A percentile compares a stretch with the other conserved stretches of the same genome.
These are phyloP conservation scores for Raddia distichophylla DNA, from an alignment of 176 grass and related monocot genomes.

Conservation along the genomic window DNA sequence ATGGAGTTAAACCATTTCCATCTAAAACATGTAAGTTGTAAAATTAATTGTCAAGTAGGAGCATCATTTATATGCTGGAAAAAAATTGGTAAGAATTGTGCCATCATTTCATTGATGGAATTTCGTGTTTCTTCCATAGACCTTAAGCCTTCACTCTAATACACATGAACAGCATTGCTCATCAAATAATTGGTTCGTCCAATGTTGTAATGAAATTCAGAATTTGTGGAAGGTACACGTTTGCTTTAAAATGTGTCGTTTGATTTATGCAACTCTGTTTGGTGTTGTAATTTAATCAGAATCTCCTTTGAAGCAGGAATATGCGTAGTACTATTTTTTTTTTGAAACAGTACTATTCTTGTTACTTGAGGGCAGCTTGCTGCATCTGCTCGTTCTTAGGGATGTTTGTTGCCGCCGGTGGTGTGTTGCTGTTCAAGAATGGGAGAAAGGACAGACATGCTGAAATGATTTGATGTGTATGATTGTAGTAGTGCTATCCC, in stretches of 20 bases:
- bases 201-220: neutral
- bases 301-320: neutral
- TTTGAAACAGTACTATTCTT: neutral
- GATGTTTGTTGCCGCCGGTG: neutral
- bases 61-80: neutral
- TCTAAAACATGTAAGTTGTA: slow-evolving; percentile 87
- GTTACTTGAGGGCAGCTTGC: neutral
- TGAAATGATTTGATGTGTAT: neutral
- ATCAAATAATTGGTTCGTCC: neutral
- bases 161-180: neutral
- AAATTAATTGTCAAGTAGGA: slow-evolving; percentile 24
- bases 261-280: neutral
- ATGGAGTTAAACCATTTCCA: slow-evolving; percentile 66
- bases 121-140: no score
- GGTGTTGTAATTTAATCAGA: neutral
- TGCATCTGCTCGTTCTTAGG: neutral
- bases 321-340: neutral
- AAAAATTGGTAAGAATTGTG: neutral
- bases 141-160: neutral
- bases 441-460: neutral
- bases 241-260: neutral
- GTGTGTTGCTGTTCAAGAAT: neutral
- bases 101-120: neutral
- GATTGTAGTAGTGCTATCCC: neutral
- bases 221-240: neutral